phyloP scores from a whole-genome alignment of 2,329 filamentous ascomycete genomes.

The Fonsecaea erecta region DNA sequence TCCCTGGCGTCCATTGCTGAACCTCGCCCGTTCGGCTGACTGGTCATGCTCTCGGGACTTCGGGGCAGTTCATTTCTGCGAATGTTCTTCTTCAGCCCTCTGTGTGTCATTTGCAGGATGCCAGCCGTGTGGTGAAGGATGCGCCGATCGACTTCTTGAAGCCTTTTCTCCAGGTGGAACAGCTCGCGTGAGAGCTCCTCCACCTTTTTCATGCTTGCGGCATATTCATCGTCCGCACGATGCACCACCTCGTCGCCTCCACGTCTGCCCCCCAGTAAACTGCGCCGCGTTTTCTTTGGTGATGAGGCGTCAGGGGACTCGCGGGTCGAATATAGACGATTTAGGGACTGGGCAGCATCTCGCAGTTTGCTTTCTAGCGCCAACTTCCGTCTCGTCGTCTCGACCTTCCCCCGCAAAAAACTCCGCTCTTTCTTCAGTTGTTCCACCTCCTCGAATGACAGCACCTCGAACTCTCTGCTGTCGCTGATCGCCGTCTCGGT shows the following conservation, averaged over 20 bases:
- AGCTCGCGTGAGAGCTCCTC: slow-evolving; percentile 83
- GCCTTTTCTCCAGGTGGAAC: slow-evolving; percentile 75
- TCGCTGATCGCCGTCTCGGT: slow-evolving; percentile 92
- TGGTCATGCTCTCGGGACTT: slow-evolving; percentile 71
- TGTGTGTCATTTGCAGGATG: slow-evolving; percentile 88
- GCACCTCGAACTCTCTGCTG: slow-evolving; percentile 79
- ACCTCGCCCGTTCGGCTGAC: slow-evolving; percentile 49
- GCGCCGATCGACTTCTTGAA: slow-evolving; percentile 73
- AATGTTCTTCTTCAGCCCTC: slow-evolving; percentile 66
- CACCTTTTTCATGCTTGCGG: slow-evolving; percentile 76
- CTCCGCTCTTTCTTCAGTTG: slow-evolving; percentile 84
- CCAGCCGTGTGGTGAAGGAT: slow-evolving; percentile 90
- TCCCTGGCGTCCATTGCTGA: slow-evolving; percentile 61
- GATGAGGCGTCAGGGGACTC: slow-evolving; percentile 43
- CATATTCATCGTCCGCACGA: slow-evolving; percentile 74
- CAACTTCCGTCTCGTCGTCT: slow-evolving; percentile 79
- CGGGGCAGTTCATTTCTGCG: slow-evolving; percentile 61
- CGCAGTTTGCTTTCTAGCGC: slow-evolving; percentile 91
- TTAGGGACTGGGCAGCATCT: slow-evolving; percentile 87
- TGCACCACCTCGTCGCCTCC: slow-evolving; percentile 45
- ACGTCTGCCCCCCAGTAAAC: slow-evolving; percentile 53
- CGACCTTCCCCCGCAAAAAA: slow-evolving; percentile 74
- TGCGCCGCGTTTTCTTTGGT: slow-evolving; percentile 58
- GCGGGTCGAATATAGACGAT: slow-evolving; percentile 74
- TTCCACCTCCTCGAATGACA: slow-evolving; percentile 91